phyloP scores from a whole-genome alignment of 495 filamentous ascomycete genomes.

The Podospora comata region DNA sequence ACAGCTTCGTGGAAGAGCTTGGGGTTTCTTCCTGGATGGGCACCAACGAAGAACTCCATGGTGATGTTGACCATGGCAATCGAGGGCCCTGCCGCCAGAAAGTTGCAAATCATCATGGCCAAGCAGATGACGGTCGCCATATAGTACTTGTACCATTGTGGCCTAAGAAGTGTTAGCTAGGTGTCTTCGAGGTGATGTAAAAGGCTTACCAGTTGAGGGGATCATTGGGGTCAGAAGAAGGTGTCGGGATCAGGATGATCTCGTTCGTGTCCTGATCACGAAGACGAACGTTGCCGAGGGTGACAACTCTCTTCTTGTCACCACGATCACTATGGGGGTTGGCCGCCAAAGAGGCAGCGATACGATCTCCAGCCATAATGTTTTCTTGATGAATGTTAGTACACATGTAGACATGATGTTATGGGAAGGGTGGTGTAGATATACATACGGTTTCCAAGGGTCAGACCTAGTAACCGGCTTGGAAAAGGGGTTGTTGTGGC shows the following conservation, averaged over 20 bases:
- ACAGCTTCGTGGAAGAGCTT: conserved; percentile 34
- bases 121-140: conserved; percentile 47
- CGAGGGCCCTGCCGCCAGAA: conserved; percentile 52
- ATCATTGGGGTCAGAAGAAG: conserved; percentile 59
- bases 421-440: neutral
- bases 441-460: neutral
- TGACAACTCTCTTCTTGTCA: conserved; percentile 24
- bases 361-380: conserved; percentile 17
- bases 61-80: conserved; percentile 50
- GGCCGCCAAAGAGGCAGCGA: conserved; percentile 24
- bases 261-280: conserved; percentile 49
- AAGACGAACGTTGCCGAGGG: conserved; percentile 49
- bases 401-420: neutral
- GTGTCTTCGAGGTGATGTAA: neutral
- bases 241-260: conserved; percentile 55
- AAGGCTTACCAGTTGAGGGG: conserved; percentile 50
- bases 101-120: conserved; percentile 56
- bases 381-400: neutral
- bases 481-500: neutral
- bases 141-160: conserved; percentile 47
- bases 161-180: conserved; percentile 32
- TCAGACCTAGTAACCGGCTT: neutral
- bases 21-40: conserved; percentile 18
- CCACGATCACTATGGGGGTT: conserved; percentile 16
- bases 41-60: conserved; percentile 44